Percentiles rank a stretch among this genome's conserved stretches.
Evolutionary conservation across 495 filamentous ascomycete species (phyloP).

Genomic region (Lepidopterella palustris): DNA sequence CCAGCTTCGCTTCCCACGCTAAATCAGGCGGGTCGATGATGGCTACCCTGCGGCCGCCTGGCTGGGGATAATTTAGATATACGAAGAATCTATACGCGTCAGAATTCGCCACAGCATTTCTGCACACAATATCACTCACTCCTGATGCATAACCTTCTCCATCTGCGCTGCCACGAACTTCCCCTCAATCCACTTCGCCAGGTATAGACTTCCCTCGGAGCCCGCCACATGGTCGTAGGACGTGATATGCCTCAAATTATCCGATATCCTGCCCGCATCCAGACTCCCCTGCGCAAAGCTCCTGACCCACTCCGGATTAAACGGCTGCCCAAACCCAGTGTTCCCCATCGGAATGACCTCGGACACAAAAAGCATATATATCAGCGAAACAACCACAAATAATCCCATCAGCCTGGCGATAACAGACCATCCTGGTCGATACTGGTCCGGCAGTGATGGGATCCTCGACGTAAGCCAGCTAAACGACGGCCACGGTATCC

Average conservation of each 20-base stretch:
- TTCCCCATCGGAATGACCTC: slow-evolving; percentile 58
- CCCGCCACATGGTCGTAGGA: slow-evolving; percentile 82
- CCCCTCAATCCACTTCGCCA: slow-evolving; percentile 74
- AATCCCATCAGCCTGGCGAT: slow-evolving; percentile 64
- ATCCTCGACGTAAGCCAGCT: slow-evolving; percentile 14
- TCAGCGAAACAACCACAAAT: slow-evolving; percentile 61
- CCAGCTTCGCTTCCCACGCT: slow-evolving; percentile 75
- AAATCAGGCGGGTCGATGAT: slow-evolving; percentile 66
- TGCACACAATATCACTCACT: background rate
- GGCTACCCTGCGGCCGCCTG: slow-evolving; percentile 68
- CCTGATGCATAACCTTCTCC: slow-evolving; percentile 56
- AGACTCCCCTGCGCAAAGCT: slow-evolving; percentile 63
- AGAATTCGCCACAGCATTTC: background rate
- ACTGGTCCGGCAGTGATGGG: slow-evolving; percentile 32
- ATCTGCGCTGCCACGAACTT: slow-evolving; percentile 62
- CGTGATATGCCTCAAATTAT: slow-evolving; percentile 65
- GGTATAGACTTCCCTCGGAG: slow-evolving; percentile 76
- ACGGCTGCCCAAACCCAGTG: slow-evolving; percentile 37
- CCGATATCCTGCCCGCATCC: slow-evolving; percentile 58
- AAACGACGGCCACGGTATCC: slow-evolving; percentile 14
- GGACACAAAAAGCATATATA: slow-evolving; percentile 79
- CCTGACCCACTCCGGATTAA: slow-evolving; percentile 62
- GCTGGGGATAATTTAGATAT: slow-evolving; percentile 85
- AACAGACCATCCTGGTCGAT: slow-evolving; percentile 30
- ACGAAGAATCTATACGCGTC: slow-evolving; percentile 44